A percentile compares a stretch with the other conserved stretches of the same genome.
Conservation (phyloP, 2,329 filamentous ascomycete genomes). For the Ambrosiella xylebori region DNA sequence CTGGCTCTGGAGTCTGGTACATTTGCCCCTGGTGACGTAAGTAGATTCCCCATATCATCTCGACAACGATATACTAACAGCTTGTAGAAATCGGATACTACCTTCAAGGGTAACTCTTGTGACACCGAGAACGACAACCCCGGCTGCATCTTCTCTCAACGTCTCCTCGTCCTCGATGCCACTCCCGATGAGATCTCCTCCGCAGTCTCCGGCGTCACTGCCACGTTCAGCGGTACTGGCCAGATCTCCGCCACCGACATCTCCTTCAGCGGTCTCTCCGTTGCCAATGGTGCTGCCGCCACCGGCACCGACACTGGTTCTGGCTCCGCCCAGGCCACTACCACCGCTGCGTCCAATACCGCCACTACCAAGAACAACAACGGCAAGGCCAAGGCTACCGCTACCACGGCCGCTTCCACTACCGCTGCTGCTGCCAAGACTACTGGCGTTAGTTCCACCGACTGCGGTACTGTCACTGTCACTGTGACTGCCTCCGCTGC, state of each 20-base stretch:
- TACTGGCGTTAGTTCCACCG: neutral
- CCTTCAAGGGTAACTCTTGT: constrained; percentile 25
- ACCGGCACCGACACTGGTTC: constrained; percentile 2
- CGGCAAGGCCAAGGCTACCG: constrained; percentile 1
- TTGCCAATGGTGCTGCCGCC: constrained; percentile 13
- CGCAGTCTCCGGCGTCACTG: constrained; percentile 25
- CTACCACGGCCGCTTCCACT: neutral
- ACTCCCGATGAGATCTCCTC: constrained; percentile 32
- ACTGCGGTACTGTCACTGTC: constrained; percentile 1
- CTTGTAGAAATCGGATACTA: constrained; percentile 13
- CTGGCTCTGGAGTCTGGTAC: constrained; percentile 44
- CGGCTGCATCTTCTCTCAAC: constrained; percentile 37
- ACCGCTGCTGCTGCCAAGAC: neutral
- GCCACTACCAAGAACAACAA: constrained; percentile 4
- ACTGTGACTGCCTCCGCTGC: neutral
- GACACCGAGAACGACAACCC: constrained; percentile 28
- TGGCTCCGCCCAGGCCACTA: constrained; percentile 1
- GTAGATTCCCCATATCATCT: constrained; percentile 14
- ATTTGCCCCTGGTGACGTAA: constrained; percentile 41
- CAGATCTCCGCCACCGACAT: constrained; percentile 18
- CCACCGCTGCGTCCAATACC: constrained; percentile 2
- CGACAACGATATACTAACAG: neutral
- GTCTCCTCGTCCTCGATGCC: constrained; percentile 36
- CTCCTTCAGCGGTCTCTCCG: constrained; percentile 16
- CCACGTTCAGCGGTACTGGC: constrained; percentile 20